Evolutionary conservation across 1,284 basidiomycete species (phyloP), one percentile per base, ranked within the genome.

Genomic region (Clitocybe nebularis): DNA sequence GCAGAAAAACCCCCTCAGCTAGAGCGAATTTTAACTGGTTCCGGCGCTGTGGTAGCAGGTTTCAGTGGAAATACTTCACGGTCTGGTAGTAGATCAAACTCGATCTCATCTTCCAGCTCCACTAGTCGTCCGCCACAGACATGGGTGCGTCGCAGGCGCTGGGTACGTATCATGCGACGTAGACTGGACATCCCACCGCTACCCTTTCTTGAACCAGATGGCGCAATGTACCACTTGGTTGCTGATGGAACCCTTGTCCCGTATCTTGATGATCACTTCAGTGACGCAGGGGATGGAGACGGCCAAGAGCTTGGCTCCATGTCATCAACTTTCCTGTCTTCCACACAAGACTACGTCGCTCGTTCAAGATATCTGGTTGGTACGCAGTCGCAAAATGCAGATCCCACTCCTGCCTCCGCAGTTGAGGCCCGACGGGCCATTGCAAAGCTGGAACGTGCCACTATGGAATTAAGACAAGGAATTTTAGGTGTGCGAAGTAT

Each of bases 91-190:
- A 50, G 58, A 25, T 49, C 60, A 21, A 49, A 42, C 33, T 58
- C 65, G 10, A 63, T 74, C 11, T n/a, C n/a, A n/a, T 67, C 71
- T 13, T 62, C 68, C 11, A 52, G 62, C 24, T 56, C 62, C 29
- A 58, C 68, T 20, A 58, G 57, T 46, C 67, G 66, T 16, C 45
- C 63, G 2, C 59, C 71, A 5, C 79, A 79, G 39, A 66, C 66
- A 4, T 91, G 87, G 88, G 84, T 89, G 20, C 74, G 89, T 39
- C 77, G 89, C 36, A 69, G 91, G 50, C 77, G 88, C 35, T 94
- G 91, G 92, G 83, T 93, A 8, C 79, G 92, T 24, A 86, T 94
- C 19, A 84, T 93, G 84, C 82, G 89, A 21, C 77, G 92, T 7
- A 72, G 91, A 45, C 68, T 92, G 28, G 90, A 93, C 59, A 87